A percentile compares a stretch with the other conserved stretches of the same genome.
Evolutionary conservation across 345 rosid genomes (phyloP).

Genomic region (Bretschneidera sinensis): DNA sequence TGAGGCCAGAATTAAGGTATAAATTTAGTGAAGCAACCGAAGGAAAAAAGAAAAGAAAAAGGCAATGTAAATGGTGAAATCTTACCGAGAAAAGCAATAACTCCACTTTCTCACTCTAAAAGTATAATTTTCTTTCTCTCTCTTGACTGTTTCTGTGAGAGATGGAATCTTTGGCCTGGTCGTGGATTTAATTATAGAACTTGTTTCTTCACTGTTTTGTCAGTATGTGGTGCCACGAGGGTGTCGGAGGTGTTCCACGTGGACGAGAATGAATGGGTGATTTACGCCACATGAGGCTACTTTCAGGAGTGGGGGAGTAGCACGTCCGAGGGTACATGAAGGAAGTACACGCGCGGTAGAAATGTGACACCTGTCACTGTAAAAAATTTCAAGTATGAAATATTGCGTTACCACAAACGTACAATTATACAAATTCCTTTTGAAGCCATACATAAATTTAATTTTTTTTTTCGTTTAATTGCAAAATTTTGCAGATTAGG

Average conservation of each 20-base stretch:
- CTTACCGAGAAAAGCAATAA: constrained; percentile 18
- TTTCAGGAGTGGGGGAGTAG: not conserved
- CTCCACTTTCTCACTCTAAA: constrained; percentile 13
- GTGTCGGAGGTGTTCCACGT: not conserved
- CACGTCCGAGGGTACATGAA: not conserved
- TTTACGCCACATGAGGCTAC: not conserved
- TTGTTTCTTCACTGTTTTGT: not conserved
- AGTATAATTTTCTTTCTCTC: not conserved
- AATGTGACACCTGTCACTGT: not conserved
- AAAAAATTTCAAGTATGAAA: not conserved
- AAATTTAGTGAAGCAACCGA: not conserved
- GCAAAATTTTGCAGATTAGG: no score
- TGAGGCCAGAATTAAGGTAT: not conserved
- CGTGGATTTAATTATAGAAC: not conserved
- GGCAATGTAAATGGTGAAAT: not conserved
- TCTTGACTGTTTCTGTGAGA: not conserved
- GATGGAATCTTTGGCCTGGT: not conserved
- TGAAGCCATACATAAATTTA: no score
- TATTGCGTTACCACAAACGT: no score
- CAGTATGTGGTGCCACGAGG: not conserved
- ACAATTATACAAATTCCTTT: no score
- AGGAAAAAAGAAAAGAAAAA: no score
- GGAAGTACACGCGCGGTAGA: not conserved
- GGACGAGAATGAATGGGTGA: not conserved
- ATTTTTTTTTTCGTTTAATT: no score